Percentiles rank a stretch among this genome's conserved stretches.
Conservation (phyloP, 371 early-diverging fungal genomes). For the Mortierella sp. region DNA sequence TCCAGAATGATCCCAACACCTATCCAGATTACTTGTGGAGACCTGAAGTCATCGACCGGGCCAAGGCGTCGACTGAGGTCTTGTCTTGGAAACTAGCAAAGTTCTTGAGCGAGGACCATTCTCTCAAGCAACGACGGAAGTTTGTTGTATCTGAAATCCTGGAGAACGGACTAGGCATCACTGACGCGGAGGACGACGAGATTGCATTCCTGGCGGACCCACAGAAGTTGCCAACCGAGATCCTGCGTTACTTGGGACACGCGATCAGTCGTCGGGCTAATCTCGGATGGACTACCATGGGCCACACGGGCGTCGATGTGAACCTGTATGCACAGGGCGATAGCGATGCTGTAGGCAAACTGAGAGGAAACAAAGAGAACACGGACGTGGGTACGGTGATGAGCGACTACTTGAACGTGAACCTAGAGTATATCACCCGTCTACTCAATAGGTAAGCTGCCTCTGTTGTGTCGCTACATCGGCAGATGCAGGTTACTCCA, state of each 20-base stretch:
- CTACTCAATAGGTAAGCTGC: conserved; percentile 55
- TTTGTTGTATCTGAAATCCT: conserved; percentile 64
- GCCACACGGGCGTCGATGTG: conserved; percentile 95
- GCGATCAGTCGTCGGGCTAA: conserved; percentile 79
- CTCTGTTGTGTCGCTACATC: neutral
- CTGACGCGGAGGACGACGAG: conserved; percentile 75
- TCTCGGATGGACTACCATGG: conserved; percentile 91
- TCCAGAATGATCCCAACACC: conserved; percentile 63
- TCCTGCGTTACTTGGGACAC: conserved; percentile 70
- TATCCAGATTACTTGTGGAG: conserved; percentile 92
- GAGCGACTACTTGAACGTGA: conserved; percentile 67
- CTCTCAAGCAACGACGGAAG: conserved; percentile 23
- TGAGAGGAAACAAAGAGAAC: conserved; percentile 85
- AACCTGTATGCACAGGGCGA: conserved; percentile 87
- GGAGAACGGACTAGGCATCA: conserved; percentile 71
- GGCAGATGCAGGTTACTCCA: neutral
- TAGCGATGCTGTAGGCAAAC: conserved; percentile 1
- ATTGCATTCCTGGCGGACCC: conserved; percentile 59
- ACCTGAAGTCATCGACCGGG: conserved; percentile 77
- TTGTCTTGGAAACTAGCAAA: conserved; percentile 57
- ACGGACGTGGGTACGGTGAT: conserved; percentile 89
- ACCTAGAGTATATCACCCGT: conserved; percentile 71
- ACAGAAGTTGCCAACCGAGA: conserved; percentile 16
- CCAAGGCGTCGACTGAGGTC: conserved; percentile 72
- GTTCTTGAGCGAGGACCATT: conserved; percentile 5